Evolutionary conservation across 768 basidiomycete species (phyloP), one percentile per base, ranked within the genome.

Genomic region (Panellus pusillus): DNA sequence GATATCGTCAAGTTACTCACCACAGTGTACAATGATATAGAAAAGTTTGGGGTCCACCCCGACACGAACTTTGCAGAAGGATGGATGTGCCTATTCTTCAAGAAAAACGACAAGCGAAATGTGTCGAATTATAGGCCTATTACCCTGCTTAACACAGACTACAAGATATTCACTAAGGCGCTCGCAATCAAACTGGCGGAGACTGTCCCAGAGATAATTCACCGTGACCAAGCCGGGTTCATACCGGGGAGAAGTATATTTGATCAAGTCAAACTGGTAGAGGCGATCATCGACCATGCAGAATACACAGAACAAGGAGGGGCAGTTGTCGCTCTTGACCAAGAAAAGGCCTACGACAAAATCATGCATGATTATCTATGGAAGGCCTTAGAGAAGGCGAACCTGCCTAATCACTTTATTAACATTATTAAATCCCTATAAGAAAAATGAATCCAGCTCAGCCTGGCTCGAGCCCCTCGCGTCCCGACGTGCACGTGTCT

Each of bases 181-280:
- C 50, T 44, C 28, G 19, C 50, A 11, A 36, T 44, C 13, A 27
- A 13, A 29, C 41, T 44, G 32, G 44, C 27, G 2, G 50, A 44
- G 11, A 45, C 24, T 2, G 43, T 31, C 5, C 36, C 50, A 1
- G 35, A 42, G 9, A 37, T 52, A 1, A 44, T 52, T 17, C 42
- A 52, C 8, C n/a, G 13, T 4, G 50, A 44, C n/a, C 50, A 52
- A 18, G 50, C 44, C 1, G 69, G 68, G 0, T 72, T 72, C 7
- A 47, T 72, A 0, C 62, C 51, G 6, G 58, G 58, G 0, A 24
- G 58, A 8, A 49, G 38, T 9, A 68, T 71, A 1, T 57, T 59
- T 0, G 53, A 71, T 47, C 66, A 66, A 43, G 51, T 63, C 0
- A 14, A 57, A 2, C 63, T 72, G 0, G 47, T 66, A 0, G 42